phyloP scores from a whole-genome alignment of 2,329 filamentous ascomycete genomes.

The Ceratocystis harringtonii region DNA sequence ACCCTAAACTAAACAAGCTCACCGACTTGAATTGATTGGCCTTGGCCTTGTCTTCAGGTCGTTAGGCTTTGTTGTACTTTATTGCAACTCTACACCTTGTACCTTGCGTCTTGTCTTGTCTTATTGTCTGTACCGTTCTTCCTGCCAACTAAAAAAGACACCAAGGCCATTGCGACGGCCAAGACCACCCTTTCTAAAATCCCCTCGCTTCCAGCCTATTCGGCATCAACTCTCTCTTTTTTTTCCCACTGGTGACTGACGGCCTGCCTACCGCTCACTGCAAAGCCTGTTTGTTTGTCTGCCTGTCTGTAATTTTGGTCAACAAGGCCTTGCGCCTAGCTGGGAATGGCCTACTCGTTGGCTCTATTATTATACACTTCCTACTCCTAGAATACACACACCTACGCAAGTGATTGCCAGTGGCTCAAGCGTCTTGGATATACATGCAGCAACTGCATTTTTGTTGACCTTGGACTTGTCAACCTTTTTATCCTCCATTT shows the following conservation, averaged over 20 bases:
- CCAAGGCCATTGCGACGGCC: too few species aligned
- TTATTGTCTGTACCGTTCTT: too few species aligned
- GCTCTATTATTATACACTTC: conserved; percentile 1
- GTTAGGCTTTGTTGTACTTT: too few species aligned
- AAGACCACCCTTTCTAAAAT: too few species aligned
- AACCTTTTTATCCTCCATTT: background rate
- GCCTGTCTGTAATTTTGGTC: background rate
- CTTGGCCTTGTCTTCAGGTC: too few species aligned
- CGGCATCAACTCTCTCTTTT: too few species aligned
- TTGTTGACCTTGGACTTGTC: background rate
- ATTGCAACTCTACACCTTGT: too few species aligned
- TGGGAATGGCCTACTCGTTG: background rate
- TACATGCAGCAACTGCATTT: background rate
- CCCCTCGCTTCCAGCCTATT: too few species aligned
- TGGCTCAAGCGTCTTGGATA: conserved; percentile 1
- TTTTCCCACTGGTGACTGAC: too few species aligned
- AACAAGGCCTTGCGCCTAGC: background rate
- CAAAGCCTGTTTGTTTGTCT: background rate
- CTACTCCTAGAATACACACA: conserved; percentile 1
- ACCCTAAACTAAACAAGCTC: background rate
- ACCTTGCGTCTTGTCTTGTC: too few species aligned
- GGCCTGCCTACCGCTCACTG: too few species aligned
- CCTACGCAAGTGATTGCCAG: background rate
- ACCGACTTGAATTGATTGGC: background rate
- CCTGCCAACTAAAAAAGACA: too few species aligned